Base-by-base conservation (phyloP, 108 stramenopile species). In the Craspedostauros australis region DNA sequence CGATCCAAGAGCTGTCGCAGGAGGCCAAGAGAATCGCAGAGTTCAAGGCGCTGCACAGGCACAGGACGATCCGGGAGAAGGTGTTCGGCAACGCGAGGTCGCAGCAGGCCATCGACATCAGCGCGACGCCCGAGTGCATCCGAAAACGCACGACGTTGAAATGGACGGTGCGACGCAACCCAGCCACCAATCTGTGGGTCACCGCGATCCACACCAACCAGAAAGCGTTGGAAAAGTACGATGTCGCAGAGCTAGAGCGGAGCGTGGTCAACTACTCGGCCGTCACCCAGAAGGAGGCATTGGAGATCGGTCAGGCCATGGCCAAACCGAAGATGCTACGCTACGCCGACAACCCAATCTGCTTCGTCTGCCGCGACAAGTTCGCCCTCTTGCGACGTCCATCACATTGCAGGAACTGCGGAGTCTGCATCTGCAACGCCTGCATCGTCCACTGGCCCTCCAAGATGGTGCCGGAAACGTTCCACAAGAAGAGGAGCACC, bases 171-270 rank as follows among this genome's bases (percentile, higher is more conserved):
- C 66, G 74, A 42, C 75, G 79, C 27, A 77, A 68, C 52, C 20
- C 67, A n/a, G 48, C 61, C 2, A 78, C 79, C 0, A 76, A 72
- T 40, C 12, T 73, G 21, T 84, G 82, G 82, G 72, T 84, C 20
- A 55, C 68, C 5, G 72, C 82, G 0, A 70, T 84, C 28, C 66
- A 69, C 26, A 84, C 72, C 7, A 63, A 73, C 38, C 54, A 58
- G 60, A 62, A 44, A 47, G 50, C 45, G n/a, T 50, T 49, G 5
- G 50, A 46, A 57, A 22, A 48, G 18, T 33, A 36, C 51, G 39
- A 30, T 55, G 38, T 37, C 29, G n/a, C n/a, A n/a, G 61, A 59
- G 37, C 41, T 34, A 11, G 33, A 46, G 14, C 20, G 53, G 6
- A 40, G 57, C 9, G 30, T 49, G 2, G 26, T 29, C 4, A 60